Base-by-base conservation (phyloP, 148 eudicot genomes). In the Rhododendron henanense region DNA sequence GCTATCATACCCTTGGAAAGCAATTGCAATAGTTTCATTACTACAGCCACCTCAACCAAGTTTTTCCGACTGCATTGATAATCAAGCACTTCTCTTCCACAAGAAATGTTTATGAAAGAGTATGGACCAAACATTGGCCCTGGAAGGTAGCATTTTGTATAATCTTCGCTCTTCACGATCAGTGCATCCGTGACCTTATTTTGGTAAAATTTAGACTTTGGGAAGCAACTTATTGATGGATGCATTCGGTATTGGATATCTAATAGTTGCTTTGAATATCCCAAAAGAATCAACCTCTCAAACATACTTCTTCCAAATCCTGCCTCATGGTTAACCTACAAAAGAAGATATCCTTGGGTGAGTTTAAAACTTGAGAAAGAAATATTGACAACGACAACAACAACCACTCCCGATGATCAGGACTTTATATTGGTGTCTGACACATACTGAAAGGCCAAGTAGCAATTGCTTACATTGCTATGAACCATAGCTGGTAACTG, bases 171-270 rank as follows among this genome's bases (percentile, higher is more conserved):
- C 75, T 45, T 84, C 21, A 95, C 97, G 13, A 65, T 87, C 0
- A 90, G 91, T 19, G 94, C 95, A 89, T 95, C 94, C 73, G 76
- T 45, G 80, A 95, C 91, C 84, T 86, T 90, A 50, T 92, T 91
- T 63, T 7, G 84, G 81, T 95, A 94, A 79, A 95, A 94, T 18
- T 88, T 87, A n/a, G n/a, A 16, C 71, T 79, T 92, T 79, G 97
- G 95, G 87, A 95, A 95, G n/a, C 86, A 86, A 85, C 97, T 95
- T 14, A 95, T 94, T 23, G 87, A 88, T 2, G 97, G 98, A 85
- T 95, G 98, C 98, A 95, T 95, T 41, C 96, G 82, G 93, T 95
- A 94, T 31, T 95, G 97, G 81, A 92, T 73, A 84, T 92, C 87
- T 53, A 95, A 89, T 44, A 94, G 95, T 83, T 91, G 92, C 88